A percentile compares a stretch with the other conserved stretches of the same genome.
Evolutionary conservation across 805 yeast genomes (phyloP).

Genomic region (Suhomyces prunicola): DNA sequence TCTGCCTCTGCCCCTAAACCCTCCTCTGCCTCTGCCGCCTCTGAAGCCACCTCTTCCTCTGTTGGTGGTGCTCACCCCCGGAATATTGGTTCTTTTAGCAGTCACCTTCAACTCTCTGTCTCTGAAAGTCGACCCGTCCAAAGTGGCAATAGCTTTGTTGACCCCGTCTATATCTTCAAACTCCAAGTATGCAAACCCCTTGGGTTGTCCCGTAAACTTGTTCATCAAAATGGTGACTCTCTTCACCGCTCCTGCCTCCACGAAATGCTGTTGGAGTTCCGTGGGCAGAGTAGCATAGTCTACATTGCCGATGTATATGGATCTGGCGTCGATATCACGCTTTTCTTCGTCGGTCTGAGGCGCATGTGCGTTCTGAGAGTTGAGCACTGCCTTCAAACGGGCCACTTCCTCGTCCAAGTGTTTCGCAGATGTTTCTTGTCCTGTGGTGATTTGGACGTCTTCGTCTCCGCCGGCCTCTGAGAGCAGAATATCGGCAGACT

Average conservation of each 20-base stretch:
- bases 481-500: conserved; percentile 1
- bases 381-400: conserved; percentile 11
- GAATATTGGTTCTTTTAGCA: conserved; percentile 78
- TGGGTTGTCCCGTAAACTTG: conserved; percentile 74
- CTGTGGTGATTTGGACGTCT: conserved; percentile 1
- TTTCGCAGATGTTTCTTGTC: conserved; percentile 1
- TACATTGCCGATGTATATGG: conserved; percentile 80
- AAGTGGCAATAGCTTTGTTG: conserved; percentile 54
- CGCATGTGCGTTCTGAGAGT: conserved; percentile 13
- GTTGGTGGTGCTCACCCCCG: conserved; percentile 49
- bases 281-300: conserved; percentile 77
- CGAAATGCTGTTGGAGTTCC: conserved; percentile 73
- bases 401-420: conserved; percentile 10
- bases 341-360: conserved; percentile 43
- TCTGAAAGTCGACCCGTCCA: conserved; percentile 63
- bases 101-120: conserved; percentile 72
- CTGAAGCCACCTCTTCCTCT: conserved; percentile 31
- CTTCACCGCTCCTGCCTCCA: conserved; percentile 66
- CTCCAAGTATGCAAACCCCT: conserved; percentile 85
- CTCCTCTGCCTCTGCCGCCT: conserved; percentile 31
- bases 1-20: conserved; percentile 29
- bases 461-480: conserved; percentile 1
- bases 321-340: conserved; percentile 70
- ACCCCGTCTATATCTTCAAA: conserved; percentile 68
- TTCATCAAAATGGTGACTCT: conserved; percentile 76